A percentile compares a stretch with the other conserved stretches of the same genome.
Conservation (phyloP, 805 yeast genomes). For the Jamesozyma hellenica region DNA sequence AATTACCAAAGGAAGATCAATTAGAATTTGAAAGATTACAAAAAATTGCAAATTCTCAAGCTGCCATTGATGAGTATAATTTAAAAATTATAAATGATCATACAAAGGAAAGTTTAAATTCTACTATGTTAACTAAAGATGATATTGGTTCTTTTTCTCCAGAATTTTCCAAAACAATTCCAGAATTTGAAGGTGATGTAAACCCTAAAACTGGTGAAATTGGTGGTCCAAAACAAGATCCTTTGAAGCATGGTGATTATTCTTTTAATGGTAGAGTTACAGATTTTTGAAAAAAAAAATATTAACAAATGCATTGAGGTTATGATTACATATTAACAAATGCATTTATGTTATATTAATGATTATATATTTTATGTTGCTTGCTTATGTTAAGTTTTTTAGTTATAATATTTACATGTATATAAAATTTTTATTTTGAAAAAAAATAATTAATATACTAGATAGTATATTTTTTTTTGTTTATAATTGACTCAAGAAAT, state of each 20-base stretch:
- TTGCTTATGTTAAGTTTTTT: neutral
- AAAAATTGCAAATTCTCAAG: slow-evolving; percentile 67
- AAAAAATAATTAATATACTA: neutral
- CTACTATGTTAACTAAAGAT: slow-evolving; percentile 32
- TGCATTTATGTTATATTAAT: too few relatives aligned
- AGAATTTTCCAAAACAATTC: slow-evolving; percentile 64
- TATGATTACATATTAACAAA: too few relatives aligned
- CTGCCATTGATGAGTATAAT: slow-evolving; percentile 68
- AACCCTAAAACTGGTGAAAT: slow-evolving; percentile 92
- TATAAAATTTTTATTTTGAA: neutral
- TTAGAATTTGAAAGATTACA: slow-evolving; percentile 87
- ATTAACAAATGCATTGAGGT: too few relatives aligned
- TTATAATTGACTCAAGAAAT: slow-evolving; percentile 38
- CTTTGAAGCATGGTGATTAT: slow-evolving; percentile 83
- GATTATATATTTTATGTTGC: neutral
- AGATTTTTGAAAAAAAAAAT: slow-evolving; percentile 48
- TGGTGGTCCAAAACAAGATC: slow-evolving; percentile 97
- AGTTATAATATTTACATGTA: slow-evolving; percentile 5
- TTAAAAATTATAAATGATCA: slow-evolving; percentile 30
- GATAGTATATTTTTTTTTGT: neutral
- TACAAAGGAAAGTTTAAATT: slow-evolving; percentile 25
- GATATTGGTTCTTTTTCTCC: slow-evolving; percentile 62
- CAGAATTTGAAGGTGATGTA: slow-evolving; percentile 90
- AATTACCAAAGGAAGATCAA: slow-evolving; percentile 29
- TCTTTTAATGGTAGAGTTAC: slow-evolving; percentile 94